Percentiles rank a stretch among this genome's conserved stretches.
Conservation (phyloP, 2,329 filamentous ascomycete species). For the Cladosporium austrohemisphaericum region DNA sequence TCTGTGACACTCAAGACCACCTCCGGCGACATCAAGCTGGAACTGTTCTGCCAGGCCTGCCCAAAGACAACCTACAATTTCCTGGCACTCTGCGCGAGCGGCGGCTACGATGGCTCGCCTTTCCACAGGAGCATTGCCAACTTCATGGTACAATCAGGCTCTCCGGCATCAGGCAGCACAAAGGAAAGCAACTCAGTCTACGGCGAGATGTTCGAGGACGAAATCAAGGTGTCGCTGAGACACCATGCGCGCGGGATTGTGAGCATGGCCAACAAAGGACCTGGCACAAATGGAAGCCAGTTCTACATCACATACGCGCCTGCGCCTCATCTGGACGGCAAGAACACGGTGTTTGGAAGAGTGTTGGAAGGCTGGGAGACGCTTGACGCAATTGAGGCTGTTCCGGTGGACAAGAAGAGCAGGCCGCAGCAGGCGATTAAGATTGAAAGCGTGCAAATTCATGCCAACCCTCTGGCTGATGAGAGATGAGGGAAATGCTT, state of each 20-base stretch:
- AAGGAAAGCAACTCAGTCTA: slow-evolving; percentile 62
- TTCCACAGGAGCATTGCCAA: slow-evolving; percentile 76
- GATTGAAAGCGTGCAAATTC: slow-evolving; percentile 68
- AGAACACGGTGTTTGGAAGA: slow-evolving; percentile 80
- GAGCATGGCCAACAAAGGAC: slow-evolving; percentile 94
- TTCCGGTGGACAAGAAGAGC: slow-evolving; percentile 74
- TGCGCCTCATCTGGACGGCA: slow-evolving; percentile 74
- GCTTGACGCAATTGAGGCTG: slow-evolving; percentile 65
- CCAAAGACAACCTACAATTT: slow-evolving; percentile 91
- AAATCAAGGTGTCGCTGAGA: slow-evolving; percentile 71
- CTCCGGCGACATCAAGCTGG: slow-evolving; percentile 86
- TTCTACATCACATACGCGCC: slow-evolving; percentile 79
- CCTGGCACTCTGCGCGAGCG: slow-evolving; percentile 76
- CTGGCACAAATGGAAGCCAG: slow-evolving; percentile 87
- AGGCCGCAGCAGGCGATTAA: slow-evolving; percentile 63
- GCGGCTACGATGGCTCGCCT: slow-evolving; percentile 69
- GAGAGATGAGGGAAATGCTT: slow-evolving; percentile 30
- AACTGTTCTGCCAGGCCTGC: slow-evolving; percentile 92
- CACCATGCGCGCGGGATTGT: slow-evolving; percentile 89
- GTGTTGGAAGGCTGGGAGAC: slow-evolving; percentile 59
- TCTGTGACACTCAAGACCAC: slow-evolving; percentile 72
- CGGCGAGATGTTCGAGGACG: slow-evolving; percentile 69
- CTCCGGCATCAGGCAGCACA: slow-evolving; percentile 41
- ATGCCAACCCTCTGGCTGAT: slow-evolving; percentile 72
- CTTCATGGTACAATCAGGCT: slow-evolving; percentile 79